phyloP scores from a whole-genome alignment of 768 basidiomycete species.

The Pholiota conissans region DNA sequence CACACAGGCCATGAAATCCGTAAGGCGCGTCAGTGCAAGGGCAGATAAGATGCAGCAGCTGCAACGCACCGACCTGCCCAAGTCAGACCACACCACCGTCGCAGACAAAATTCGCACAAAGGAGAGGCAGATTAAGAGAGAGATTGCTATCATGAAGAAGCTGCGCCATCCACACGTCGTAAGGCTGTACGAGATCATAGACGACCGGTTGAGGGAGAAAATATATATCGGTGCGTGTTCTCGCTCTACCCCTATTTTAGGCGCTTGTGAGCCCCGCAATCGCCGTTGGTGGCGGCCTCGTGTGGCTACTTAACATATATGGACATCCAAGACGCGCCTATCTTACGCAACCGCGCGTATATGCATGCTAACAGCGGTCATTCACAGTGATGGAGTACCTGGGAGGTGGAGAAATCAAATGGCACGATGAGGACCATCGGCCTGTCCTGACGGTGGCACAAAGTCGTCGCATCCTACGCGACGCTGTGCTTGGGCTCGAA shows the following conservation, averaged over 20 bases:
- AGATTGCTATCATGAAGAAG: conserved; percentile 99
- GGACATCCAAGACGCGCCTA: neutral
- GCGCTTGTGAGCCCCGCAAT: neutral
- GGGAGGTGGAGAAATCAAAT: conserved; percentile 92
- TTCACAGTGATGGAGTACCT: conserved; percentile 91
- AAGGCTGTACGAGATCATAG: conserved; percentile 89
- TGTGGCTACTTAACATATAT: neutral
- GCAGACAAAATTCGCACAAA: conserved; percentile 68
- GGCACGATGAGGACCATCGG: conserved; percentile 62
- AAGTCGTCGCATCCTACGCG: conserved; percentile 84
- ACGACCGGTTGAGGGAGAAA: conserved; percentile 83
- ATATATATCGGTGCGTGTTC: conserved; percentile 86
- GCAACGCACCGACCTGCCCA: conserved; percentile 38
- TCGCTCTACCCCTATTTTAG: neutral
- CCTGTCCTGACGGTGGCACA: conserved; percentile 86
- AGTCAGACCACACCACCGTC: conserved; percentile 54
- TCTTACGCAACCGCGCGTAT: neutral
- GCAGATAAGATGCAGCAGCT: conserved; percentile 46
- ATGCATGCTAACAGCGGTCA: neutral
- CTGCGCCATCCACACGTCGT: conserved; percentile 89
- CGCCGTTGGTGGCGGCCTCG: neutral
- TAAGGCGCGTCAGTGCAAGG: conserved; percentile 70
- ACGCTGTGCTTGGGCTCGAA: conserved; percentile 92
- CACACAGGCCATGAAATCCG: conserved; percentile 75
- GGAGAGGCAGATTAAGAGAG: conserved; percentile 84